Conservation (phyloP, 1,284 basidiomycete species). For the Cronartium quercuum region DNA sequence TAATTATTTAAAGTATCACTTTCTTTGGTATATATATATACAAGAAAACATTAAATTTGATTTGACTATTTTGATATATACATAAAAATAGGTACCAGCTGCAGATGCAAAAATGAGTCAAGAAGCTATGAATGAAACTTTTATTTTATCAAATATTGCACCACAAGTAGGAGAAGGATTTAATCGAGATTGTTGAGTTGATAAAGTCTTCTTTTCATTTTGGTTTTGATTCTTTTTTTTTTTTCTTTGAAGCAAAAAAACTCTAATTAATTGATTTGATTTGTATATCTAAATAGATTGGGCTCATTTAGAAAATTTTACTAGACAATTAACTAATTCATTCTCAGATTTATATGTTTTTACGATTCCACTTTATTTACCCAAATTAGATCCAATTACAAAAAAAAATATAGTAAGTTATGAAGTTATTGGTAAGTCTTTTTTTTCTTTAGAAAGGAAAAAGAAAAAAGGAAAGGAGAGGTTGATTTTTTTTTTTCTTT, state of each 20-base stretch:
- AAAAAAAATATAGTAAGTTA: slow-evolving; percentile 63
- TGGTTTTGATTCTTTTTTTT: neutral
- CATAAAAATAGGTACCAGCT: slow-evolving; percentile 57
- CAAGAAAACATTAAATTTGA: no score
- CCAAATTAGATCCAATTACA: slow-evolving; percentile 72
- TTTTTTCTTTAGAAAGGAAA: slow-evolving; percentile 4
- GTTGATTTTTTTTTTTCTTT: neutral
- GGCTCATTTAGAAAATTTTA: slow-evolving; percentile 96
- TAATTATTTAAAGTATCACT: no score
- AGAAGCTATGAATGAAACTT: slow-evolving; percentile 92
- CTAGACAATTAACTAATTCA: slow-evolving; percentile 71
- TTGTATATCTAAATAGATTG: slow-evolving; percentile 53
- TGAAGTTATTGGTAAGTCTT: slow-evolving; percentile 20
- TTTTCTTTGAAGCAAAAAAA: neutral
- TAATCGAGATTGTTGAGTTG: slow-evolving; percentile 72
- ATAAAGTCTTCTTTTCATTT: neutral
- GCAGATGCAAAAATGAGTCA: slow-evolving; percentile 83
- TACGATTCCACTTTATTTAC: slow-evolving; percentile 94
- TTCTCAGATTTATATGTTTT: slow-evolving; percentile 96
- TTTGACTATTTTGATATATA: neutral
- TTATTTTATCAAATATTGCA: slow-evolving; percentile 89
- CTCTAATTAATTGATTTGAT: neutral
- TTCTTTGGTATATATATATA: no score
- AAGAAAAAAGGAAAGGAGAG: neutral
- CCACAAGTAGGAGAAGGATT: slow-evolving; percentile 97